Evolutionary conservation across 768 basidiomycete species (phyloP), one percentile per base, ranked within the genome.

Genomic region (Sporobolomyces roseus): DNA sequence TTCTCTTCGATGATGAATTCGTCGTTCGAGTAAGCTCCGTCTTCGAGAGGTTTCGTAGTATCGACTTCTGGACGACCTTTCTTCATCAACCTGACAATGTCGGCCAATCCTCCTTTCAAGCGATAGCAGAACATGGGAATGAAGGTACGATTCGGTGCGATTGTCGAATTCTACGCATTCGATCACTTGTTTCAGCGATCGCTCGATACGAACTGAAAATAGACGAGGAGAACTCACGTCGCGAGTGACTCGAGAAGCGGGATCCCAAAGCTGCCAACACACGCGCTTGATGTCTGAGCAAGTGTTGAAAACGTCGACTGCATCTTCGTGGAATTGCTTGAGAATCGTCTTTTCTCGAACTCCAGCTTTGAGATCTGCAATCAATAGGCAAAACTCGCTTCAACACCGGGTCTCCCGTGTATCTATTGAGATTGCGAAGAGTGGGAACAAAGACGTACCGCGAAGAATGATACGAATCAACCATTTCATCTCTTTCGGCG

Each of bases 221-320:
- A 25, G 46, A 32, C 10, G 29, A 36, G 52, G 32, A 23, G 13
- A 7, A 35, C 76, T 45, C 48, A 79, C 80, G 68, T 79, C 75
- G 50, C 77, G 77, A 29, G 77, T 71, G 32, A 80, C 65, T 48
- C 90, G 82, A 53, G 83, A 82, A 4, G 83, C 80, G 0, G 88
- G 87, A 77, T 96, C 87, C 82, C 87, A 88, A 2, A 99, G 81
- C 60, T 88, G 87, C 87, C 88, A 97, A 36, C 86, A 87, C 4
- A 99, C 90, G 65, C 90, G 89, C 81, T 93, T 93, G 52, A 98
- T 81, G 78, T 98, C 93, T 0, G 93, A 97, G 77, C 92, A 97
- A 1, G 92, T 93, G 77, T 97, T 97, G 81, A 90, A 99, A 12
- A 96, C 79, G 77, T 91, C 90, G 69, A 90, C 87, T 0, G 94